Base-by-base conservation (phyloP, 2,329 filamentous ascomycete genomes). In the Sphaerulina vaccinii region DNA sequence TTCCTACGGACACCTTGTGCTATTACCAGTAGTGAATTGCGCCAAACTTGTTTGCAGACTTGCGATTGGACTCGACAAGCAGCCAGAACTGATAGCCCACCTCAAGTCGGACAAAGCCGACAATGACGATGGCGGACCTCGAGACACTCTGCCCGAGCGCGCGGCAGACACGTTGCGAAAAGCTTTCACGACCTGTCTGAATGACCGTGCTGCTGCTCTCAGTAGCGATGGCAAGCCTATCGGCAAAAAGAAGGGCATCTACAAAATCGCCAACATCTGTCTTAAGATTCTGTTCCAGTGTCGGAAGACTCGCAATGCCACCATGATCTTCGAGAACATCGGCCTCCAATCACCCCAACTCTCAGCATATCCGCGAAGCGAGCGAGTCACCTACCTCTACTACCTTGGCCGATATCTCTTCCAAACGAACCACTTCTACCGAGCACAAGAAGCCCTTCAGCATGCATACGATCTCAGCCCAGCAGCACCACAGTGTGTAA, bases 381-480 rank as follows among this genome's bases (percentile, higher is more conserved):
- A 97, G 67, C 83, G 90, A 42, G 90, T 96, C 44, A 95, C 90
- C 3, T 97, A 91, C 63, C 84, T 97, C 11, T 96, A 96, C 73
- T 96, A 96, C 67, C 84, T 97, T 5, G 92, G 92, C 15, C 86
- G 90, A 52, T 96, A 92, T 71, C 84, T 91, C 65, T 90, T 95
- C 68, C 84, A 88, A 57, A 91, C 89, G 68, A 87, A 84, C 60
- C 86, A 95, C 66, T 96, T 90, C 70, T 83, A 82, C 56, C 84
- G 87, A 21, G 90, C 91, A 0, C 82, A 86, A 46, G 75, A 83
- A 42, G 89, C 86, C 29, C 75, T 96, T 5, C 82, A 95, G 64
- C 79, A 85, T 21, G 89, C 92, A 2, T 96, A 95, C 70, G 73
- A 85, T 44, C 86, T 95, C 69, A 88, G 88, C 59, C 81, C 83